Evolutionary conservation across 1,284 basidiomycete genomes (phyloP).

Genomic region (Cryptococcus sp.): DNA sequence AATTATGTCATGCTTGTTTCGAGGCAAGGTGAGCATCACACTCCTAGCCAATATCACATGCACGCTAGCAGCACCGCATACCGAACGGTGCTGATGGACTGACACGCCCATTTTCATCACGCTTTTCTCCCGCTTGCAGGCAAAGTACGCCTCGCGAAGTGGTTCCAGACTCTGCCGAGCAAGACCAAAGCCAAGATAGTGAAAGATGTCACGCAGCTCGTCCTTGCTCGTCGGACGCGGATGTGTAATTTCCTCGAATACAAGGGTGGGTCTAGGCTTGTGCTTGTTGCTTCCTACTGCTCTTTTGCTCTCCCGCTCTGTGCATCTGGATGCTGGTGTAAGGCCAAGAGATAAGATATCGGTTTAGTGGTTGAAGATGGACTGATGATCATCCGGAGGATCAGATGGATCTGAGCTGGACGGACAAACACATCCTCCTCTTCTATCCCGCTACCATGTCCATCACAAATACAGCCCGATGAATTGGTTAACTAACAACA

Average conservation of each 20-base stretch:
- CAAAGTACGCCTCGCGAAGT: conserved; percentile 97
- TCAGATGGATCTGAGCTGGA: too few relatives aligned
- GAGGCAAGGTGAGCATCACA: conserved; percentile 70
- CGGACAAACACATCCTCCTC: neutral
- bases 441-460: neutral
- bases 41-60: neutral
- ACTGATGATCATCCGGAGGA: too few relatives aligned
- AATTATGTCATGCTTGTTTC: conserved; percentile 90
- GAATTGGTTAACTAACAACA: conserved; percentile 1
- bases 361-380: too few relatives aligned
- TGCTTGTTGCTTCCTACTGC: neutral
- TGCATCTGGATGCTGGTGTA: too few relatives aligned
- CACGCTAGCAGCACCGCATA: neutral
- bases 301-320: neutral
- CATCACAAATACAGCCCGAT: neutral
- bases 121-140: conserved; percentile 58
- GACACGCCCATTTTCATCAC: neutral
- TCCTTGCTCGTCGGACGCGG: conserved; percentile 88
- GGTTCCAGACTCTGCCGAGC: conserved; percentile 94
- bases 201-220: conserved; percentile 98
- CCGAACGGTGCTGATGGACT: neutral
- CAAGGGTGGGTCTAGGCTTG: conserved; percentile 67
- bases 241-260: conserved; percentile 99
- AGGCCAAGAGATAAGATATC: too few relatives aligned
- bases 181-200: conserved; percentile 97